Evolutionary conservation across 208 protist species (phyloP).

Genomic region (Vickermania ingenoplastis): DNA sequence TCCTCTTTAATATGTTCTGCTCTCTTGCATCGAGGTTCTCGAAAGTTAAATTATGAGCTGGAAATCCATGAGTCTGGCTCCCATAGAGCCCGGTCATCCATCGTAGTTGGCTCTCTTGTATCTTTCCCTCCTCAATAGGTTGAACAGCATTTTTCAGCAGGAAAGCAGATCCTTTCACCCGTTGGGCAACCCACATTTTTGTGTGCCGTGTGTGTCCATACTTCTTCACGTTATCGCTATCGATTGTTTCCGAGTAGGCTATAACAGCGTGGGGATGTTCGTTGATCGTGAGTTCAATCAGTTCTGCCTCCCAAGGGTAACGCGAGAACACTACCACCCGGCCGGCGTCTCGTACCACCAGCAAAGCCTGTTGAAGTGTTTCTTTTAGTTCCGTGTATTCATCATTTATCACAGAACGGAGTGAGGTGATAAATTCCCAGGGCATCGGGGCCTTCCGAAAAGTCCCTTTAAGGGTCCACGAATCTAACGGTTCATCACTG

Average conservation of each 20-base stretch:
- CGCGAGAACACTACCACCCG: conserved; percentile 69
- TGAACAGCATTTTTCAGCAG: conserved; percentile 49
- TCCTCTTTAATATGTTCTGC: conserved; percentile 19
- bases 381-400: conserved; percentile 62
- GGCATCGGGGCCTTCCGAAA: conserved; percentile 71
- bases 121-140: conserved; percentile 45
- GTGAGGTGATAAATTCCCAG: conserved; percentile 68
- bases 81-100: conserved; percentile 76
- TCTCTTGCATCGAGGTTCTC: conserved; percentile 51
- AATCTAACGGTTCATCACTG: conserved; percentile 57
- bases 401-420: conserved; percentile 79
- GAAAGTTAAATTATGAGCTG: conserved; percentile 83
- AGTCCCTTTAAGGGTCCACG: conserved; percentile 52
- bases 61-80: conserved; percentile 76
- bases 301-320: conserved; percentile 67
- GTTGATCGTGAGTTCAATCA: conserved; percentile 40
- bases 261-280: conserved; percentile 72
- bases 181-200: conserved; percentile 73
- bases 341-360: conserved; percentile 61
- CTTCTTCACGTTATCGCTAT: conserved; percentile 32
- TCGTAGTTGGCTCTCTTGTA: conserved; percentile 56
- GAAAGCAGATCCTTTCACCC: conserved; percentile 44
- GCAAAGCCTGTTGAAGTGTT: conserved; percentile 50
- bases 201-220: conserved; percentile 69
- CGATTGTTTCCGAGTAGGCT: conserved; percentile 56